Conservation (phyloP, 176 grass and related monocot species). For the Urochloa ruziziensis region DNA sequence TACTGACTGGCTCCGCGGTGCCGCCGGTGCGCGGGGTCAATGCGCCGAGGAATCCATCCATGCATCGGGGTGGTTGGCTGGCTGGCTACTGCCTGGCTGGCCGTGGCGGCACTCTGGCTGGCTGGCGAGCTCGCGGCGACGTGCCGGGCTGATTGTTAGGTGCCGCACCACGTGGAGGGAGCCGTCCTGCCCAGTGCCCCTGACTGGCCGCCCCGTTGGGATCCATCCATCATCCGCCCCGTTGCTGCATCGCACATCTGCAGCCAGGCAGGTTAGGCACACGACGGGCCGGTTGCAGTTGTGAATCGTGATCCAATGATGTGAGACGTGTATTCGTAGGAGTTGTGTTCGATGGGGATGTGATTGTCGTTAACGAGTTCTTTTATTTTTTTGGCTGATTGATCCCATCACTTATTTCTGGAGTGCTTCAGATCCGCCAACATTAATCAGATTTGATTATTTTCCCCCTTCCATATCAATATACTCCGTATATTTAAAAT, state of each 20-base stretch:
- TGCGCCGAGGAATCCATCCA: too few species aligned
- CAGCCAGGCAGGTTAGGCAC: neutral
- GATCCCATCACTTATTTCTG: neutral
- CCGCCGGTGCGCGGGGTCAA: slow-evolving; percentile 1
- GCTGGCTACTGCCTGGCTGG: neutral
- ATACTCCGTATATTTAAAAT: too few species aligned
- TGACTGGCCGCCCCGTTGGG: neutral
- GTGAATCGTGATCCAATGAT: neutral
- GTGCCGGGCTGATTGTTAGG: slow-evolving; percentile 28
- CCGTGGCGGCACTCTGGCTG: neutral
- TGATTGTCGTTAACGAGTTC: neutral
- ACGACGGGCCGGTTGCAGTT: neutral
- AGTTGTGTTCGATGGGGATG: neutral
- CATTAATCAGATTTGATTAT: neutral
- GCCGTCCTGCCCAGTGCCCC: neutral
- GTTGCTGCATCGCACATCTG: neutral
- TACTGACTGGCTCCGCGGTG: neutral
- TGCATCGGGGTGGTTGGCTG: slow-evolving; percentile 19
- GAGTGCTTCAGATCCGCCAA: neutral
- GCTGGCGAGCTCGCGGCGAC: slow-evolving; percentile 4
- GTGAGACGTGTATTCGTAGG: too few species aligned
- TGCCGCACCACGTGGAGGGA: slow-evolving; percentile 32
- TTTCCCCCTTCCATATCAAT: too few species aligned
- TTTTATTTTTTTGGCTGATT: neutral
- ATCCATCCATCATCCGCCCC: neutral